A percentile compares a stretch with the other conserved stretches of the same genome.
phyloP scores from a whole-genome alignment of 495 filamentous ascomycete genomes.

The Physcia stellaris region DNA sequence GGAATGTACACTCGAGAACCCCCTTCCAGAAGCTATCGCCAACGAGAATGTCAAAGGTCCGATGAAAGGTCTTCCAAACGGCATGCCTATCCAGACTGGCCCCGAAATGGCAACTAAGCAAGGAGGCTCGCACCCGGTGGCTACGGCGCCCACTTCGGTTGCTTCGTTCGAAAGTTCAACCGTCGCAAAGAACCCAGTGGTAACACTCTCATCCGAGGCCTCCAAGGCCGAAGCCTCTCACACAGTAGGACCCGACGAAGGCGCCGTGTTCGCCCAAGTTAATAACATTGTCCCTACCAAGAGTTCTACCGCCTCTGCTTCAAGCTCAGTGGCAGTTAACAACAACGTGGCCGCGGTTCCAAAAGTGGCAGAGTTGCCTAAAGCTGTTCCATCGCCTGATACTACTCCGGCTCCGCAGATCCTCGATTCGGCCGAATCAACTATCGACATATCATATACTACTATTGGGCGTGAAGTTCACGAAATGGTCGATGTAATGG shows the following conservation, averaged over 20 bases:
- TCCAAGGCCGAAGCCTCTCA: neutral
- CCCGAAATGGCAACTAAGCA: conserved; percentile 31
- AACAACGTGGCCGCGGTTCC: neutral
- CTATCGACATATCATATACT: conserved; percentile 17
- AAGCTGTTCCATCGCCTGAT: conserved; percentile 15
- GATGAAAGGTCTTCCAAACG: conserved; percentile 34
- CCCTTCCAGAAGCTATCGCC: conserved; percentile 27
- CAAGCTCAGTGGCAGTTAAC: neutral
- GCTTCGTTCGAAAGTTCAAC: neutral
- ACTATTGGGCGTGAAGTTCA: conserved; percentile 18
- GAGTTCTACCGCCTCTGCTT: too few species aligned
- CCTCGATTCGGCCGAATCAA: neutral
- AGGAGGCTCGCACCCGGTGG: neutral
- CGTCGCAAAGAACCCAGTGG: conserved; percentile 8
- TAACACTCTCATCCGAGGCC: conserved; percentile 5
- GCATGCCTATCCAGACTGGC: conserved; percentile 35
- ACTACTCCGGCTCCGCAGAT: neutral
- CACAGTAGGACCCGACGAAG: neutral
- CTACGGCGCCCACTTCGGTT: neutral
- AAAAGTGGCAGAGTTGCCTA: neutral
- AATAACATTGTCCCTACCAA: neutral
- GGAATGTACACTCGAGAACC: conserved; percentile 28
- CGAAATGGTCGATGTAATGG: conserved; percentile 25
- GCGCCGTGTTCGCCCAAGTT: neutral
- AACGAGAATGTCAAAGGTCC: conserved; percentile 26